These are phyloP conservation scores for Mucuna pruriens DNA, from an alignment of 306 rosid species.

Conservation along the genomic window DNA sequence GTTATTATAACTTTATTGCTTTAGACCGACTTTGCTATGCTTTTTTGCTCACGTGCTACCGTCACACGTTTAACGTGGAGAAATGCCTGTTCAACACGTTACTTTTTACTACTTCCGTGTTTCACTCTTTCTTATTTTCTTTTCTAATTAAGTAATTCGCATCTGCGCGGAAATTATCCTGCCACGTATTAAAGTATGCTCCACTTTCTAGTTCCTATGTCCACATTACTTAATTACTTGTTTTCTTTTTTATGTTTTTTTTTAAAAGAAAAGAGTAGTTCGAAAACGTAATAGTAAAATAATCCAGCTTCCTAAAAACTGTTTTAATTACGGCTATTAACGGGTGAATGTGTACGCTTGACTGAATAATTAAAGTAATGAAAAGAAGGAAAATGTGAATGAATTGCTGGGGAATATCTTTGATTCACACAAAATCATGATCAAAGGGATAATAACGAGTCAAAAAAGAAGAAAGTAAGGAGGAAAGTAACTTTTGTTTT, in stretches of 20 bases:
- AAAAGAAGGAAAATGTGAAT: not conserved
- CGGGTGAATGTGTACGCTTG: not conserved
- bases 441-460: not conserved
- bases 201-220: not conserved
- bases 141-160: not conserved
- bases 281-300: not conserved
- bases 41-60: conserved; percentile 35
- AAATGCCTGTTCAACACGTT: conserved; percentile 43
- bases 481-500: not conserved
- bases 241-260: not conserved
- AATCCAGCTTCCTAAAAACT: too few species aligned
- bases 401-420: not conserved
- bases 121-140: conserved; percentile 6
- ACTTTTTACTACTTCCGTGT: conserved; percentile 22
- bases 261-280: not conserved
- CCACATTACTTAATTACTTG: too few species aligned
- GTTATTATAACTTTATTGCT: not conserved
- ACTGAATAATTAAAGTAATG: not conserved
- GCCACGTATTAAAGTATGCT: not conserved
- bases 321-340: not conserved
- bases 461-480: not conserved
- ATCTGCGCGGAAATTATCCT: not conserved
- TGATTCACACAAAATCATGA: not conserved
- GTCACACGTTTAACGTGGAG: conserved; percentile 55
- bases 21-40: conserved; percentile 31